phyloP scores from a whole-genome alignment of 2,329 filamentous ascomycete genomes.

The Apiospora sp. region DNA sequence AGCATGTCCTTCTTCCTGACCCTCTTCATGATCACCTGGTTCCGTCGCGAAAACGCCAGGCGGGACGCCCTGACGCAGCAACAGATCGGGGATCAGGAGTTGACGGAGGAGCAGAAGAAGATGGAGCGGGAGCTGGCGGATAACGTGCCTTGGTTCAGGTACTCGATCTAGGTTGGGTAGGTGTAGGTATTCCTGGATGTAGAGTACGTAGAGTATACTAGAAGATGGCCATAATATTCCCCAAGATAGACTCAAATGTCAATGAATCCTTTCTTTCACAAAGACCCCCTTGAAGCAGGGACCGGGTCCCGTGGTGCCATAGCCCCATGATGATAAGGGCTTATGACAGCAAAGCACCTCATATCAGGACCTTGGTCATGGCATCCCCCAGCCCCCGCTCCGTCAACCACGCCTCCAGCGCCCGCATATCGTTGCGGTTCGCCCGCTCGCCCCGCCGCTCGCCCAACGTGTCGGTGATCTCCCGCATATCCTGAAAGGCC shows the following conservation, averaged over 20 bases:
- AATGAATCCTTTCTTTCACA: background rate
- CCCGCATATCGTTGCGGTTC: constrained; percentile 62
- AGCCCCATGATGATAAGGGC: too few species aligned
- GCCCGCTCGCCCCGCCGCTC: constrained; percentile 56
- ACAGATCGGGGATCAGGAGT: constrained; percentile 31
- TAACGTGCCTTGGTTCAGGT: constrained; percentile 43
- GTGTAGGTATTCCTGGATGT: background rate
- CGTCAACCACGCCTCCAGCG: constrained; percentile 57
- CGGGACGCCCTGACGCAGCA: constrained; percentile 35
- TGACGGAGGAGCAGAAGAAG: constrained; percentile 41
- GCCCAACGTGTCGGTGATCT: constrained; percentile 60
- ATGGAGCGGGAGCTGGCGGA: constrained; percentile 43
- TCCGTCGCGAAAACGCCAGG: constrained; percentile 41
- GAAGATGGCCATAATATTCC: background rate
- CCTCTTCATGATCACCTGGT: constrained; percentile 43
- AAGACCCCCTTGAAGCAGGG: background rate
- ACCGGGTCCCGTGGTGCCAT: background rate
- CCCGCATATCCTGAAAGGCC: constrained; percentile 62
- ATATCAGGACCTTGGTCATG: constrained; percentile 52
- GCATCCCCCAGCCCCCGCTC: constrained; percentile 53
- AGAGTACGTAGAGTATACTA: background rate
- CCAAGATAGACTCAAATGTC: background rate
- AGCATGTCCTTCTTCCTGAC: constrained; percentile 44
- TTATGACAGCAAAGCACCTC: background rate
- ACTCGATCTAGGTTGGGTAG: constrained; percentile 34